Conservation (phyloP, 2,329 filamentous ascomycete genomes). For the Aspergillus pseudonomiae region DNA sequence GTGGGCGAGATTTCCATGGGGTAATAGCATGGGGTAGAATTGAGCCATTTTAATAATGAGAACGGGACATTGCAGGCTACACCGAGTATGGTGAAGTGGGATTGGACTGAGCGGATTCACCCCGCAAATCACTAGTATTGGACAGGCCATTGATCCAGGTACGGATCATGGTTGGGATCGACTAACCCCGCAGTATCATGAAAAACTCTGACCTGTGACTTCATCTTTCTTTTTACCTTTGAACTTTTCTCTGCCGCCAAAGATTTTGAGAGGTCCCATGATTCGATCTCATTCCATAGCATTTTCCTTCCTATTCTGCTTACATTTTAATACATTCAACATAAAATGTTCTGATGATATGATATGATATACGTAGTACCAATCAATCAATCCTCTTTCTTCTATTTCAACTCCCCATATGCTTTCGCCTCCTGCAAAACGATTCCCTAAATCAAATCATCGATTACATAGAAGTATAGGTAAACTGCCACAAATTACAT, state of each 20-base stretch:
- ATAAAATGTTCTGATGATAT: not conserved
- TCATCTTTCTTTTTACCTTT: conserved; percentile 11
- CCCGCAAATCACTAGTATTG: conserved; percentile 23
- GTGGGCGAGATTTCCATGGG: conserved; percentile 13
- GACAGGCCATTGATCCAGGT: conserved; percentile 22
- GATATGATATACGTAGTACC: not conserved
- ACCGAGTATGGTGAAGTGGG: not conserved
- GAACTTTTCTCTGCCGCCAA: not conserved
- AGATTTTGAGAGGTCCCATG: not conserved
- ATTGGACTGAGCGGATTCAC: conserved; percentile 3
- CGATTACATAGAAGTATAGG: too few species aligned
- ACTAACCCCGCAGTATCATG: conserved; percentile 21
- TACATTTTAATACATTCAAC: not conserved
- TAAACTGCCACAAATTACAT: not conserved
- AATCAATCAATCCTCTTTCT: not conserved
- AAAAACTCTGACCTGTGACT: conserved; percentile 13
- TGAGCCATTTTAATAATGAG: conserved; percentile 25
- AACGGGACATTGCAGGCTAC: conserved; percentile 7
- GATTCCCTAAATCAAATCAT: conserved; percentile 18
- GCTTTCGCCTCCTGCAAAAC: not conserved
- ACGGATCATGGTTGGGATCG: conserved; percentile 23
- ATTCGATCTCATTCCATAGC: not conserved
- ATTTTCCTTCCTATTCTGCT: not conserved
- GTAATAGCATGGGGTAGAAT: conserved; percentile 11
- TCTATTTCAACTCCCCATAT: not conserved